Base-by-base conservation (phyloP, 495 filamentous ascomycete genomes). In the Geopyxis carbonaria region DNA sequence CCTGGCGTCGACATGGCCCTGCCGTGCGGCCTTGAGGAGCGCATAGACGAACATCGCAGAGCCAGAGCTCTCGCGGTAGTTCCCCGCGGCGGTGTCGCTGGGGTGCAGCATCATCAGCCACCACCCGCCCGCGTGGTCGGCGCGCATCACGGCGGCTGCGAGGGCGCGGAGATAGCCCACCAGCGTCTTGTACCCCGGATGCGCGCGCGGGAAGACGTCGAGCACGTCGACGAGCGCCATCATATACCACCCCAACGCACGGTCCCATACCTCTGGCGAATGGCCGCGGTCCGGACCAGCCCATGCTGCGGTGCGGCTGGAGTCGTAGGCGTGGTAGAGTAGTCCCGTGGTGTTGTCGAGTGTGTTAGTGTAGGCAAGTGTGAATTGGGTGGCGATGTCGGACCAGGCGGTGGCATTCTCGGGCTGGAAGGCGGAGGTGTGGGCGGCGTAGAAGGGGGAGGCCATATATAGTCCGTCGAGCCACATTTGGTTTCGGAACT, bases 1-100 rank as follows among this genome's bases (percentile, higher is more conserved):
- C n/a, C n/a, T n/a, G n/a, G n/a, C n/a, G 5, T 38, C 35, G 6
- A 66, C 45, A 42, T 61, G 56, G 1, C 67, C 70, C 23, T 63
- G 50, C 34, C 64, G 50, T 6, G 64, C 57, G 1, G 65, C 70
- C 53, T 70, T 72, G 35, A 69, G 52, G 38, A 70, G 56, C 4
- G 62, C 65, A 51, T 69, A 72, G 5, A 62, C 60, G 48, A 74
- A 72, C 69, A 76, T 73, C 3, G 70, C 70, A 11, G 63, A 68
- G 9, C 61, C 69, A 36, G 67, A 72, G 29, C 64, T 66, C 56
- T 76, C 71, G 39, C 75, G 68, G 38, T 74, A 76, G 40, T 76
- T 76, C 0, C 66, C 65, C 10, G 22, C 11, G 28, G 33, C 42
- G 0, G 62, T 64, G n/a, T n/a, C n/a, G n/a, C n/a, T n/a, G 22